phyloP scores from a whole-genome alignment of 2,329 filamentous ascomycete species.

The Rhynchosporium agropyri region DNA sequence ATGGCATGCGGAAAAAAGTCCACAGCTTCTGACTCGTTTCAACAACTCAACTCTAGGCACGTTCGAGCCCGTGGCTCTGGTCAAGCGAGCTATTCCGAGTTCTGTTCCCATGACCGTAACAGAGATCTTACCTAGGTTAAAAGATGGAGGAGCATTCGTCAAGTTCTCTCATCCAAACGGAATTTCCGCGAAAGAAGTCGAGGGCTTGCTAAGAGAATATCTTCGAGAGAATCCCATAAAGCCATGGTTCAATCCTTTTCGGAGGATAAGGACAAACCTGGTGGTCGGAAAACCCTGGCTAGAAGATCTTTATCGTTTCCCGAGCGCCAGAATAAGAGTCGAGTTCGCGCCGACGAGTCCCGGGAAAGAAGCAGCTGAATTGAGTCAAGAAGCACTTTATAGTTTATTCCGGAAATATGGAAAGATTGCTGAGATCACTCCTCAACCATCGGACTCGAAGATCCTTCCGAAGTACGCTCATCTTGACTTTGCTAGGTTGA shows the following conservation, averaged over 20 bases:
- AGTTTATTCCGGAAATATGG: conserved; percentile 87
- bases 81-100: conserved; percentile 64
- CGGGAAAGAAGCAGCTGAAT: conserved; percentile 71
- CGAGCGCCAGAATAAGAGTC: conserved; percentile 73
- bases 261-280: conserved; percentile 67
- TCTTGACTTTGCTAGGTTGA: conserved; percentile 71
- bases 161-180: conserved; percentile 67
- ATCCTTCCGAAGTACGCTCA: conserved; percentile 77
- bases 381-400: conserved; percentile 86
- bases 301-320: conserved; percentile 85
- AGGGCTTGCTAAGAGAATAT: conserved; percentile 61
- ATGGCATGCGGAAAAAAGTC: conserved; percentile 47
- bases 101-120: conserved; percentile 69
- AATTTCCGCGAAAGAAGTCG: conserved; percentile 55
- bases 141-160: conserved; percentile 92
- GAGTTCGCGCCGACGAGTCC: conserved; percentile 79
- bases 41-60: conserved; percentile 54
- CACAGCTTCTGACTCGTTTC: conserved; percentile 54
- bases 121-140: conserved; percentile 80
- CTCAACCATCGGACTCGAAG: conserved; percentile 85
- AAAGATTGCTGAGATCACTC: conserved; percentile 82
- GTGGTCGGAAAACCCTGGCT: conserved; percentile 91
- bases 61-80: conserved; percentile 57
- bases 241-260: conserved; percentile 89
- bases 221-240: conserved; percentile 72